phyloP scores from a whole-genome alignment of 2,329 filamentous ascomycete species.

The Phialophora verrucosa region DNA sequence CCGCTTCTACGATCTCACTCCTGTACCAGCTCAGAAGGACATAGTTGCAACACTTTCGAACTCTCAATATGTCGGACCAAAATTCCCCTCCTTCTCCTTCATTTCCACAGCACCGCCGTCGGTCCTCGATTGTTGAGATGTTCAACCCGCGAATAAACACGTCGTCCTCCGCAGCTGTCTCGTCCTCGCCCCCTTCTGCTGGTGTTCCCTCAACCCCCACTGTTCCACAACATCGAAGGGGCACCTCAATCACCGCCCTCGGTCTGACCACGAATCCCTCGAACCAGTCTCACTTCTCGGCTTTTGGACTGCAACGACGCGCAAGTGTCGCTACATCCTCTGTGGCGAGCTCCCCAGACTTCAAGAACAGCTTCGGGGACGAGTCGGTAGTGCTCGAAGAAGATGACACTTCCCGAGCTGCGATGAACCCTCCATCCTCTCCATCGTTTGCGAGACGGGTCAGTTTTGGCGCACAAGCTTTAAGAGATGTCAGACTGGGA shows the following conservation, averaged over 20 bases:
- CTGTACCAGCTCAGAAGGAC: background rate
- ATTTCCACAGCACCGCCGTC: slow-evolving; percentile 48
- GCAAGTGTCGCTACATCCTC: slow-evolving; percentile 71
- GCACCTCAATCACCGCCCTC: slow-evolving; percentile 72
- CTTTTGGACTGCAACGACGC: slow-evolving; percentile 60
- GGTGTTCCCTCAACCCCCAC: slow-evolving; percentile 51
- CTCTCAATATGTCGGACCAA: slow-evolving; percentile 50
- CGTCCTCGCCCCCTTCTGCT: slow-evolving; percentile 53
- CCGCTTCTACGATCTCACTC: slow-evolving; percentile 3
- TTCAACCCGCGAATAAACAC: slow-evolving; percentile 55
- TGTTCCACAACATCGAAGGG: slow-evolving; percentile 65
- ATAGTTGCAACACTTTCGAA: slow-evolving; percentile 5
- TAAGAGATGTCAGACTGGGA: slow-evolving; percentile 70
- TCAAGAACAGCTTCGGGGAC: slow-evolving; percentile 41
- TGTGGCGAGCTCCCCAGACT: slow-evolving; percentile 50
- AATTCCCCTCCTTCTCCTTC: slow-evolving; percentile 47
- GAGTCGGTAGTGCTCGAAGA: slow-evolving; percentile 65
- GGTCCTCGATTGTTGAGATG: slow-evolving; percentile 54
- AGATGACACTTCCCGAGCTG: slow-evolving; percentile 70
- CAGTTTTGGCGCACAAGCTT: slow-evolving; percentile 84
- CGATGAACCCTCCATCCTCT: slow-evolving; percentile 67
- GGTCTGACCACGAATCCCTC: slow-evolving; percentile 72
- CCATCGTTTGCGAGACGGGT: slow-evolving; percentile 79
- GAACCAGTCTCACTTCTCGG: slow-evolving; percentile 59
- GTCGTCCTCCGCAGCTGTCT: slow-evolving; percentile 41